phyloP scores from a whole-genome alignment of 2,329 filamentous ascomycete species.

The Talaromyces piceae region DNA sequence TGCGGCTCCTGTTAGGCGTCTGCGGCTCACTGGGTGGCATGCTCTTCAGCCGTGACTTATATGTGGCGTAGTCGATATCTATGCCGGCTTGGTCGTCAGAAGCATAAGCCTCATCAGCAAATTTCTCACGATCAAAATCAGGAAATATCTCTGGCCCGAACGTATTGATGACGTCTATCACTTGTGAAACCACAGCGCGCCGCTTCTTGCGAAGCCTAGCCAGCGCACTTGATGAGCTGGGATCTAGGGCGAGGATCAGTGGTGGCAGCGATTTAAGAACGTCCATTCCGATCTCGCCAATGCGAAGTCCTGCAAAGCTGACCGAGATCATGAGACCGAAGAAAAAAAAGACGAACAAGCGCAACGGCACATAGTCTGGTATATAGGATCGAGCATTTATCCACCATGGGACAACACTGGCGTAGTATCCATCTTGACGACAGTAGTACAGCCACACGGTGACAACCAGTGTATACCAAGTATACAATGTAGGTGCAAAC shows the following conservation, averaged over 20 bases:
- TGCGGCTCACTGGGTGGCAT: slow-evolving; percentile 45
- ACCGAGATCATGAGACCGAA: slow-evolving; percentile 78
- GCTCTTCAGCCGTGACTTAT: slow-evolving; percentile 17
- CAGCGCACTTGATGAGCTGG: slow-evolving; percentile 75
- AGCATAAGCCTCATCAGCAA: slow-evolving; percentile 50
- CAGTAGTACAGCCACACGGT: slow-evolving; percentile 73
- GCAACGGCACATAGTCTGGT: slow-evolving; percentile 71
- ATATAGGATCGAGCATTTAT: slow-evolving; percentile 41
- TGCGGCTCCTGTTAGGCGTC: slow-evolving; percentile 57
- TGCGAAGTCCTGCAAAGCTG: slow-evolving; percentile 85
- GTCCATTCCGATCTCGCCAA: slow-evolving; percentile 96
- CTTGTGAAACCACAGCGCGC: slow-evolving; percentile 66
- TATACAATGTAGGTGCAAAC: slow-evolving; percentile 72
- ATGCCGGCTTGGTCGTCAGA: slow-evolving; percentile 18
- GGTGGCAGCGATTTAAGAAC: slow-evolving; percentile 91
- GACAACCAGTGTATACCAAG: slow-evolving; percentile 68
- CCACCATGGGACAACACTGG: slow-evolving; percentile 9
- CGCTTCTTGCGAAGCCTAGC: slow-evolving; percentile 67
- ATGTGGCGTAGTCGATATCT: slow-evolving; percentile 13
- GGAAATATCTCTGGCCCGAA: slow-evolving; percentile 92
- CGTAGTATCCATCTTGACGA: slow-evolving; percentile 58
- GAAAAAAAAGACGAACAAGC: slow-evolving; percentile 64
- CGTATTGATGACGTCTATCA: slow-evolving; percentile 88
- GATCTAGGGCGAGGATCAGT: slow-evolving; percentile 75
- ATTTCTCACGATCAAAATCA: slow-evolving; percentile 74